Evolutionary conservation across 495 filamentous ascomycete species (phyloP).

Genomic region (Penicillium atrosanguineum): DNA sequence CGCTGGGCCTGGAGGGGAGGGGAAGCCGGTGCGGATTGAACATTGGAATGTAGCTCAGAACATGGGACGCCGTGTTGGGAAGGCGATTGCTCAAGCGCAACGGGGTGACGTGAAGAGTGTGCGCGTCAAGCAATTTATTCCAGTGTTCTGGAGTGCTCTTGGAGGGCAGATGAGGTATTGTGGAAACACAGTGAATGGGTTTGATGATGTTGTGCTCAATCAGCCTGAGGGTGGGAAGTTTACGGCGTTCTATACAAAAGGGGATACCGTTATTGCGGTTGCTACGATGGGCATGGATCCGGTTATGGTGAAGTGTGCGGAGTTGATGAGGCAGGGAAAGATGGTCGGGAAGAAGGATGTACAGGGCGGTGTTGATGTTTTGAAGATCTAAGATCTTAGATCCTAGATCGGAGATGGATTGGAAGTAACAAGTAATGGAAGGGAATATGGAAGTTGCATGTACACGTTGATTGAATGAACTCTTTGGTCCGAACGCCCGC

Average conservation of each 20-base stretch:
- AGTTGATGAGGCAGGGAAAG: conserved; percentile 77
- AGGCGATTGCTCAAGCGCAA: conserved; percentile 61
- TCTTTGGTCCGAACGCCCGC: conserved; percentile 29
- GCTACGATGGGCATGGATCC: conserved; percentile 90
- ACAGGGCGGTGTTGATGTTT: conserved; percentile 67
- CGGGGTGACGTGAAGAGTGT: conserved; percentile 28
- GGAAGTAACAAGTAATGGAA: neutral
- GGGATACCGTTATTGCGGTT: conserved; percentile 86
- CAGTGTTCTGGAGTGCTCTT: conserved; percentile 94
- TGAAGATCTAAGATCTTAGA: conserved; percentile 43
- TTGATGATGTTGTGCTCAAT: conserved; percentile 76
- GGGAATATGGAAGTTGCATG: neutral
- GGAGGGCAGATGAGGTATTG: conserved; percentile 89
- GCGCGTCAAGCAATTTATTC: conserved; percentile 74
- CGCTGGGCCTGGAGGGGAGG: conserved; percentile 75
- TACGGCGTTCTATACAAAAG: conserved; percentile 83
- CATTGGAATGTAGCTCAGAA: conserved; percentile 99
- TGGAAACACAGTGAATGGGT: conserved; percentile 76
- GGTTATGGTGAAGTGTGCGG: conserved; percentile 74
- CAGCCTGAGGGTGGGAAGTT: conserved; percentile 80
- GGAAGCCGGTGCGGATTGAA: conserved; percentile 72
- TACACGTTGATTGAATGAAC: conserved; percentile 22
- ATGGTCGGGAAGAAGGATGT: conserved; percentile 85
- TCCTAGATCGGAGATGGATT: neutral
- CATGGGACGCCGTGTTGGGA: conserved; percentile 72